Base-by-base conservation (phyloP, 441 rosid species). In the Eutrema salsugineum region DNA sequence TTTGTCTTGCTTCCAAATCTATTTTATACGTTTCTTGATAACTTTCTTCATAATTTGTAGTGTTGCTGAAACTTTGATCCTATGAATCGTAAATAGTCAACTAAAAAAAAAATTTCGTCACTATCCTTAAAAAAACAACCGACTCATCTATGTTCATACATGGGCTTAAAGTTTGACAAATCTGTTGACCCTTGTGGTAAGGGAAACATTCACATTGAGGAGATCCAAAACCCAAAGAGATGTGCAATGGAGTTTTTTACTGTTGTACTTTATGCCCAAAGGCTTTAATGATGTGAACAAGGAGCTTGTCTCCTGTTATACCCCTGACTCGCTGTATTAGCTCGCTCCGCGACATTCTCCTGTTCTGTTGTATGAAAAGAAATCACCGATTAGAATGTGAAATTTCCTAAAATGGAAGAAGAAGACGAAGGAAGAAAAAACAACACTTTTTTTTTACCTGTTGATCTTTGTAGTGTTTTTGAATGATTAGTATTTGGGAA, bases 221-320 rank as follows among this genome's bases (percentile, higher is more conserved):
- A 8, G 6, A 44, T 2, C 15, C 49, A 44, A 44, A 36, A 20
- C 49, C 67, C 5, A 49, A 39, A 27, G 27, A 56, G 53, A 33
- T 40, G 33, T 74, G 56, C 65, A 62, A 46, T 75, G 59, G 39
- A 35, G 63, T 15, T 16, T 43, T 68, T 46, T 14, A 65, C 20
- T 43, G 54, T 68, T 55, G 60, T 36, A 76, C 90, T 92, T 88
- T 86, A 55, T 73, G 51, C 70, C 85, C 82, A 51, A 72, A 80
- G 49, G 89, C 79, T 70, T 86, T 86, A 72, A 91, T 91, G 66
- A 89, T 83, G 19, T 85, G 72, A 67, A 88, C 82, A 84, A 93
- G 80, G 73, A 93, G 63, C 60, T 72, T 82, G 80, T 93, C 97
- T 71, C 97, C 98, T 1, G 88, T 84, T 35, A 89, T 65, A 38